Evolutionary conservation across 2,329 filamentous ascomycete species (phyloP), one percentile per base, ranked within the genome.

Genomic region (Emmonsiellopsis sp.): DNA sequence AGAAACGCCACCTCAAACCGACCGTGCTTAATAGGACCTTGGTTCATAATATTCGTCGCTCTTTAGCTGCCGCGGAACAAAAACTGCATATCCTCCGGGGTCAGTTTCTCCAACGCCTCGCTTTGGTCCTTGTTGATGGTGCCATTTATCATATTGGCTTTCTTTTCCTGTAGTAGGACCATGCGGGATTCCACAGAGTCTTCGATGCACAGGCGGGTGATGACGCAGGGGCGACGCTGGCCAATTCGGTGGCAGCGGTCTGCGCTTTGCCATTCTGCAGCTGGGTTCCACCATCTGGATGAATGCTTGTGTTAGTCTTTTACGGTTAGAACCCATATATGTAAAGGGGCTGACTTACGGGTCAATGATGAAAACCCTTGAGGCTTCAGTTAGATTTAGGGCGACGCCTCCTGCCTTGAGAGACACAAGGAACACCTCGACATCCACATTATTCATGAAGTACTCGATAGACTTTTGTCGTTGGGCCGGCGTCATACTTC

Each of bases 231-330:
- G 6, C 93, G 86, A 46, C 85, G 88, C 74, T 98, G 93, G 34
- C 93, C 93, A 61, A 97, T 98, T 53, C 93, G 90, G 71, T 97
- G 93, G 65, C 87, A 90, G 59, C 88, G 82, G 68, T 98, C 93
- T 2, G 93, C 93, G 57, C 87, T 93, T 72, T 98, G 93, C 93
- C 93, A 98, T 73, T 98, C 93, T 0, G 92, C 92, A n/a, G 91
- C 91, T n/a, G 93, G 93, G 62, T 97, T 97, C 93, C 93, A 98
- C 93, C 93, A 97, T 61, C 87, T 90, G 60, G 37, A 57, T 13
- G 5, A 27, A 27, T 17, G 39, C 37, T 32, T 37, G 33, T 34
- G 31, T 21, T 42, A 14, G 5, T 7, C 10, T 13, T n/a, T 34
- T 3, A 50, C 37, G 45, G 42, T 33, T 32, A 44, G 31, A 34